Conservation (phyloP, 2,329 filamentous ascomycete genomes). For the Aquanectria penicillioides region DNA sequence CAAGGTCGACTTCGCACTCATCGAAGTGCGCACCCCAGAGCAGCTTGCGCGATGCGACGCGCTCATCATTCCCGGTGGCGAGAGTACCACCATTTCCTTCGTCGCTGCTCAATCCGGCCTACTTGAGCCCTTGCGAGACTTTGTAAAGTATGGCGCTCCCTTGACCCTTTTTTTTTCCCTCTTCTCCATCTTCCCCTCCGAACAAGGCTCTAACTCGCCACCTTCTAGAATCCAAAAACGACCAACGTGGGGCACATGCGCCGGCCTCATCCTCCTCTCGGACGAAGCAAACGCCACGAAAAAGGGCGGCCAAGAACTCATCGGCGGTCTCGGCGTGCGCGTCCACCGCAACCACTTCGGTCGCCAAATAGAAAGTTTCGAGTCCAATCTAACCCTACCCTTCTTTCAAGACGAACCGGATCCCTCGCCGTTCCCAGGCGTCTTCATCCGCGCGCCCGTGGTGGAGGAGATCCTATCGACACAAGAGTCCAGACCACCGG, state of each 20-base stretch:
- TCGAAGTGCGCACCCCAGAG: slow-evolving; percentile 80
- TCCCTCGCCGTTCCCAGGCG: slow-evolving; percentile 71
- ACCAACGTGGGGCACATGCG: slow-evolving; percentile 96
- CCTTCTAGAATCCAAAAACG: slow-evolving; percentile 72
- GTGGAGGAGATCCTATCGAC: slow-evolving; percentile 79
- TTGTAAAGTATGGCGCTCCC: slow-evolving; percentile 82
- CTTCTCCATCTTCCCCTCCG: neutral
- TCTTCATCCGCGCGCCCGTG: slow-evolving; percentile 95
- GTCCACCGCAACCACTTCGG: slow-evolving; percentile 97
- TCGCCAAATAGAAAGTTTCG: slow-evolving; percentile 91
- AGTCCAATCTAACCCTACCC: slow-evolving; percentile 76
- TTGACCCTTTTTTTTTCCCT: neutral
- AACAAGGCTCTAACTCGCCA: too few relatives aligned
- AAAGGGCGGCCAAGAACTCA: slow-evolving; percentile 89
- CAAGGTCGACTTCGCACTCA: slow-evolving; percentile 65
- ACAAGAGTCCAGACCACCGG: slow-evolving; percentile 47
- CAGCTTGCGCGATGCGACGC: slow-evolving; percentile 81
- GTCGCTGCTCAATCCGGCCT: slow-evolving; percentile 85
- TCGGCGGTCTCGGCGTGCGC: slow-evolving; percentile 89
- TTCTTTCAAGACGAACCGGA: slow-evolving; percentile 64
- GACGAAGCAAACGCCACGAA: slow-evolving; percentile 90
- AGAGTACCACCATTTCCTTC: slow-evolving; percentile 92
- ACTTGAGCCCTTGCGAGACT: slow-evolving; percentile 84
- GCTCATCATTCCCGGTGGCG: slow-evolving; percentile 90
- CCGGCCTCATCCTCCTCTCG: slow-evolving; percentile 89